A percentile compares a stretch with the other conserved stretches of the same genome.
Evolutionary conservation across 1,284 basidiomycete species (phyloP).

Genomic region (Fomitopsis schrenkii): DNA sequence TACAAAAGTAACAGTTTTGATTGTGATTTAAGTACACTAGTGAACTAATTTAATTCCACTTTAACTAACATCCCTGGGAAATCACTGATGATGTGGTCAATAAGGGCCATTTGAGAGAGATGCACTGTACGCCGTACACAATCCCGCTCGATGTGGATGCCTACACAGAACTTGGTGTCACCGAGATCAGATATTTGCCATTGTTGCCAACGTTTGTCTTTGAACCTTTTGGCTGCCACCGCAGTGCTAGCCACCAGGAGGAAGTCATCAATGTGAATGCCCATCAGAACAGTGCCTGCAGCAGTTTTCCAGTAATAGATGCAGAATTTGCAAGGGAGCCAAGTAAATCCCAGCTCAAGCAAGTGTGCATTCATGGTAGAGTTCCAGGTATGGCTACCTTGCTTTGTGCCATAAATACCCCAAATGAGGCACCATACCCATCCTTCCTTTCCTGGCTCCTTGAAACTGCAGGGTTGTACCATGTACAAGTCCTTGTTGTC

Average conservation of each 20-base stretch:
- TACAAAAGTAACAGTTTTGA: too few relatives aligned
- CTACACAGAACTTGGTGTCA: conserved; percentile 12
- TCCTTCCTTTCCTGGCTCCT: conserved; percentile 17
- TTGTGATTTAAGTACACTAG: too few relatives aligned
- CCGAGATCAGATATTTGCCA: conserved; percentile 17
- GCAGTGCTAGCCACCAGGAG: conserved; percentile 17
- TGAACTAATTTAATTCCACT: too few relatives aligned
- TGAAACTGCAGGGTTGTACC: conserved; percentile 33
- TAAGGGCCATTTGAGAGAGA: conserved; percentile 32
- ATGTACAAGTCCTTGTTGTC: conserved; percentile 24
- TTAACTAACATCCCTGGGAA: conserved; percentile 21
- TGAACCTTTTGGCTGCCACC: conserved; percentile 22
- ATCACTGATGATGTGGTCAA: conserved; percentile 27
- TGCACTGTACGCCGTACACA: conserved; percentile 3
- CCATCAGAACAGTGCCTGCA: conserved; percentile 3
- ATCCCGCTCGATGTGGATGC: conserved; percentile 24
- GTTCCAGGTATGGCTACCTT: conserved; percentile 17
- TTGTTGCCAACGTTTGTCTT: conserved; percentile 18
- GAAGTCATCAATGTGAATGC: conserved; percentile 19
- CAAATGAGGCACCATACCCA: conserved; percentile 12
- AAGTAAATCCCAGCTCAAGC: conserved; percentile 4
- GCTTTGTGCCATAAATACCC: conserved; percentile 19
- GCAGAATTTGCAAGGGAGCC: conserved; percentile 4
- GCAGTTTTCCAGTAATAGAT: background rate
- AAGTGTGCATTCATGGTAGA: conserved; percentile 5